Evolutionary conservation across 2,329 filamentous ascomycete species (phyloP), one percentile per base, ranked within the genome.

Genomic region (Colletotrichum tamarilloi): DNA sequence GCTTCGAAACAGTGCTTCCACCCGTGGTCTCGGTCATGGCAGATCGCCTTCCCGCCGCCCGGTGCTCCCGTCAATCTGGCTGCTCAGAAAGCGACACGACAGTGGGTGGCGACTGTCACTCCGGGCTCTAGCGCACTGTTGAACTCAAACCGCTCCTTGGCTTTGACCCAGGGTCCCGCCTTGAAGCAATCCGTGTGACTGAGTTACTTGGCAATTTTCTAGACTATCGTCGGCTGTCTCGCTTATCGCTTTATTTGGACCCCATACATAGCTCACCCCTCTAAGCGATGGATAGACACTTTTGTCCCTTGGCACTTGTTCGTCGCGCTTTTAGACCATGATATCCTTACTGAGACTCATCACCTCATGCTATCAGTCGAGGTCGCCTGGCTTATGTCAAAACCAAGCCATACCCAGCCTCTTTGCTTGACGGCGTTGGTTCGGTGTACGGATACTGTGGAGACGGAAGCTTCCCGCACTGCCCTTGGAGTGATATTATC

Each of bases 31-130:
- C 35, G 59, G 42, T 46, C 59, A 32, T 68, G 42, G 59, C 58
- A 58, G 65, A 64, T 69, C 53, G 46, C 26, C 24, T 55, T 53
- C 38, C 53, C 7, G 59, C 16, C n/a, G 66, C 42, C 60, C 42
- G 32, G 32, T 49, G 55, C 42, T 70, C 42, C 55, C 49, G 55
- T 59, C 53, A 26, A 46, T 46, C 38, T 12, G 22, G 46, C 70
- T 58, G 55, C 60, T 69, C 24, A 65, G 70, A 55, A 28, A 26
- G 67, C 60, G 70, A 70, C 70, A 73, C 70, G 67, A 73, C 60
- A 73, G 53, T 60, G 49, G 55, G 66, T 70, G 67, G 70, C 67
- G 62, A 70, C n/a, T 62, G 55, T 69, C 60, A 69, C 38, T 24
- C 42, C 53, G 59, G 58, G n/a, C 38, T 58, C 57, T 68, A 53